Evolutionary conservation across 78 protist species (phyloP), one percentile per base, ranked within the genome.

Genomic region (Dictyostelium citrinum): DNA sequence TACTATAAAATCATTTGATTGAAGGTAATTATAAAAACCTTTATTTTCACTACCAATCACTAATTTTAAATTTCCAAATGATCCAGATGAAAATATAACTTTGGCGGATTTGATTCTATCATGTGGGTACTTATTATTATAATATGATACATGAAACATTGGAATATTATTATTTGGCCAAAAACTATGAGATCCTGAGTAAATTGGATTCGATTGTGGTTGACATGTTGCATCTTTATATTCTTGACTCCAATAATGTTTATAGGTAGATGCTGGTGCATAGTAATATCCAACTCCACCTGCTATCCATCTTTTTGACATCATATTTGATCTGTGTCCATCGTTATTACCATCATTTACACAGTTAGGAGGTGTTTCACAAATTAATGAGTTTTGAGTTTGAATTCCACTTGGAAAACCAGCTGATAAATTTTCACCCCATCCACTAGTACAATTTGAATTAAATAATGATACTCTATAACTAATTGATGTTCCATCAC

Each of bases 171-270:
- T 16, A 39, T 7, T 12, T 11, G 37, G 70, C n/a, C 35, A 31
- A 20, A 80, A 80, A 55, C 35, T 31, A 80, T 80, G 84, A 35
- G 72, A 55, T 17, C 58, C 84, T 3, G 84, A 80, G 11, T 55
- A 49, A n/a, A 80, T 80, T 80, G 84, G 84, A 16, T 9, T 7
- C 3, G 43, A 16, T 55, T 55, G 74, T 55, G 49, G 43, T 45
- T 80, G 29, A 35, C 84, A 80, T 11, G 31, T 55, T 22, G 20
- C 70, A 58, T 31, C 61, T 35, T 49, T 55, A 9, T 74, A 75
- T 75, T 84, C 91, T 39, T 84, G 91, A 27, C 77, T 84, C 91
- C 91, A 84, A 75, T 75, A 84, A 2, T 22, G n/a, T 20, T 31
- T 45, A 14, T 83, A 83, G 1, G 46, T 31, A 29, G 70, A 27